Percentiles rank a stretch among this genome's conserved stretches.
phyloP scores from a whole-genome alignment of 345 rosid genomes.

The Punica granatum region DNA sequence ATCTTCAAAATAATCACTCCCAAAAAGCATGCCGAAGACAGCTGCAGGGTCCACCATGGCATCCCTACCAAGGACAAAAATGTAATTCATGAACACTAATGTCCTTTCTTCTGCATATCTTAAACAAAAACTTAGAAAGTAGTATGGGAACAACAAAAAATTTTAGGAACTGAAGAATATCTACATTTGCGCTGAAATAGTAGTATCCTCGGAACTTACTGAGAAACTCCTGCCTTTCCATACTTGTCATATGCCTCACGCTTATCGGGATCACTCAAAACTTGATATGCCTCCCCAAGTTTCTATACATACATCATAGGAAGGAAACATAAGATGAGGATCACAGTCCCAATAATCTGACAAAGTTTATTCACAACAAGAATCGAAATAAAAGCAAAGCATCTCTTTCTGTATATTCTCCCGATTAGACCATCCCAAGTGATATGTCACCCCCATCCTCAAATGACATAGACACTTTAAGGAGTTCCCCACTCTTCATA shows the following conservation, averaged over 20 bases:
- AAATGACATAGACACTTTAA: background rate
- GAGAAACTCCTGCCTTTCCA: constrained; percentile 73
- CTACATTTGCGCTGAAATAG: background rate
- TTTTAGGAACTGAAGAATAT: background rate
- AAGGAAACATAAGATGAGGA: constrained; percentile 8
- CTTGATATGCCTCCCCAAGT: constrained; percentile 95
- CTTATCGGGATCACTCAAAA: constrained; percentile 82
- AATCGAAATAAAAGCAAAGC: constrained; percentile 10
- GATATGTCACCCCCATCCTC: background rate
- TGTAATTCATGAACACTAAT: background rate
- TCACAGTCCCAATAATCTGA: background rate
- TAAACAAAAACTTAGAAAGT: background rate
- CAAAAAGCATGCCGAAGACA: constrained; percentile 91
- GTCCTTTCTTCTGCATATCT: background rate
- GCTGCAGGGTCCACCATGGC: constrained; percentile 84
- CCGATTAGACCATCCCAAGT: background rate
- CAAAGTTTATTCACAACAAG: background rate
- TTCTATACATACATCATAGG: constrained; percentile 30
- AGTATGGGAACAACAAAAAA: background rate
- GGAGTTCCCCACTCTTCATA: background rate
- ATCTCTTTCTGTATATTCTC: too few relatives aligned
- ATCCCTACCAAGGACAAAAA: constrained; percentile 42
- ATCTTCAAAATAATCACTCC: constrained; percentile 86
- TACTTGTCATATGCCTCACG: constrained; percentile 73
- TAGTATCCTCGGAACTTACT: constrained; percentile 41